These are phyloP conservation scores for Phoenix dactylifera DNA, from an alignment of 176 grass and related monocot species.

Conservation along the genomic window DNA sequence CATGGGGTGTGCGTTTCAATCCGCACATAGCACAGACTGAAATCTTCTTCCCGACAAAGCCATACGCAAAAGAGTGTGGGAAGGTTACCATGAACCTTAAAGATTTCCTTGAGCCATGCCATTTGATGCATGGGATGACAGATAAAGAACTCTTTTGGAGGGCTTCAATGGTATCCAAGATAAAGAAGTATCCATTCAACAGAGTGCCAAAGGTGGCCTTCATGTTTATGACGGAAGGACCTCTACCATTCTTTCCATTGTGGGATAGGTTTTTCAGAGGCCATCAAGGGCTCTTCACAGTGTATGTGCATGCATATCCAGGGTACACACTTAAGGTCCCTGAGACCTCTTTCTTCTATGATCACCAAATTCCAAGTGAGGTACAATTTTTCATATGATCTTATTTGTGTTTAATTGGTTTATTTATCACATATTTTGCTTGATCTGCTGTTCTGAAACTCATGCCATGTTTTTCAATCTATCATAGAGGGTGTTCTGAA, in stretches of 20 bases:
- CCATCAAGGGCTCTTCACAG: not conserved
- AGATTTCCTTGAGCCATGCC: not conserved
- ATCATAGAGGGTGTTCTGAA: too few relatives aligned
- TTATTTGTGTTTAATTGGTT: not conserved
- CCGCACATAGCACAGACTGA: too few relatives aligned
- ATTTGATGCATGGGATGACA: not conserved
- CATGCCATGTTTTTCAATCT: not conserved
- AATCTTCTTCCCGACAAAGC: too few relatives aligned
- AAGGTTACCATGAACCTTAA: too few relatives aligned
- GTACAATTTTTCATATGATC: not conserved
- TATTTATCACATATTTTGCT: not conserved
- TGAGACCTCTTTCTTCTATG: not conserved
- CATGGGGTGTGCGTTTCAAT: too few relatives aligned
- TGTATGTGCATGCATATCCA: not conserved
- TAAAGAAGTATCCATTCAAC: not conserved
- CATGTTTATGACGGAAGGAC: not conserved
- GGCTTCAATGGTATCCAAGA: not conserved
- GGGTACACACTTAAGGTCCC: not conserved
- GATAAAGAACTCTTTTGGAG: conserved; percentile 4
- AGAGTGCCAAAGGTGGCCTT: conserved; percentile 5
- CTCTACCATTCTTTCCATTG: not conserved
- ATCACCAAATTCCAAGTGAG: not conserved
- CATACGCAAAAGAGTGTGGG: too few relatives aligned
- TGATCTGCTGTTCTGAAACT: not conserved
- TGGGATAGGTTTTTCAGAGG: conserved; percentile 6